Conservation (phyloP, 768 basidiomycete genomes). For the Trametes sanguinea region DNA sequence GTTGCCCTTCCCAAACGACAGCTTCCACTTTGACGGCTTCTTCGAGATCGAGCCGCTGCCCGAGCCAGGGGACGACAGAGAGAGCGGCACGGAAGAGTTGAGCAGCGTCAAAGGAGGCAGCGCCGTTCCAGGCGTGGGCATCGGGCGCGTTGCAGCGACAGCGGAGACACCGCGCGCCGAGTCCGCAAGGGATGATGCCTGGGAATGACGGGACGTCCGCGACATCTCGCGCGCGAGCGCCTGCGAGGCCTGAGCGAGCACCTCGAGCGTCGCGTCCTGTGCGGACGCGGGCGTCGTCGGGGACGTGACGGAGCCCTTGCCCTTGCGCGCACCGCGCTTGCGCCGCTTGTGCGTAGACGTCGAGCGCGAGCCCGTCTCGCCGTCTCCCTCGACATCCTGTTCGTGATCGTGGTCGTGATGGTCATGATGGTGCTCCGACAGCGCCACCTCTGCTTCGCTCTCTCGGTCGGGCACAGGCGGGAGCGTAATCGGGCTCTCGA, state of each 20-base stretch:
- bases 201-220: conserved; percentile 42
- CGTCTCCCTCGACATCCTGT: conserved; percentile 33
- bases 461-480: conserved; percentile 33
- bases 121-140: conserved; percentile 7
- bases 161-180: conserved; percentile 5
- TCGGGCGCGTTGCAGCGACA: neutral
- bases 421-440: conserved; percentile 17
- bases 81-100: conserved; percentile 41
- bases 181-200: conserved; percentile 1
- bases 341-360: conserved; percentile 77
- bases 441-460: conserved; percentile 42
- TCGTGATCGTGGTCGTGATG: conserved; percentile 35
- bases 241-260: conserved; percentile 80
- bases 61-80: conserved; percentile 27
- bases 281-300: conserved; percentile 32
- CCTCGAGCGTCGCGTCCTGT: conserved; percentile 59
- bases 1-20: conserved; percentile 67
- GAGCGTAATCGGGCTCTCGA: conserved; percentile 19
- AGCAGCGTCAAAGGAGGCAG: conserved; percentile 19
- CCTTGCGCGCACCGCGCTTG: conserved; percentile 84
- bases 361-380: conserved; percentile 51
- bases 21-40: conserved; percentile 87
- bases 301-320: conserved; percentile 56
- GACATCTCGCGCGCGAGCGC: conserved; percentile 83
- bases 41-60: conserved; percentile 51